These are phyloP conservation scores for Aspergillus aculeatus DNA, from an alignment of 2,329 filamentous ascomycete genomes.

Conservation along the genomic window DNA sequence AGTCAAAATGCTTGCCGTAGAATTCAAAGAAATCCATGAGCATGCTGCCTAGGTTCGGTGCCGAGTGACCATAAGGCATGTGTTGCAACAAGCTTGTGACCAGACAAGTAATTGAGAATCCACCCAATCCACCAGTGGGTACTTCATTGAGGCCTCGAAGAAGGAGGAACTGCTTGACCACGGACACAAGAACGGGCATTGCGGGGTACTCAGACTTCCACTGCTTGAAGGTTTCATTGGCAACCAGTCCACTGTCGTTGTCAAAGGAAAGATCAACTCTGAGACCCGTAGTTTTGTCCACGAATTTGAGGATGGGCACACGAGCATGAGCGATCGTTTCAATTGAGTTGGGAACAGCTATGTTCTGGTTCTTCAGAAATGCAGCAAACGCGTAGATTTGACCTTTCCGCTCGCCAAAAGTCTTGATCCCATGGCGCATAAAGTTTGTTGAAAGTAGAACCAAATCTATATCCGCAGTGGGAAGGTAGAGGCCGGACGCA, in stretches of 20 bases:
- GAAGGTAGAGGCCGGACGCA: conserved; percentile 75
- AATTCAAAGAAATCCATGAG: conserved; percentile 86
- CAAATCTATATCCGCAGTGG: conserved; percentile 88
- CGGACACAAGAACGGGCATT: conserved; percentile 80
- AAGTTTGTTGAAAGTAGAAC: conserved; percentile 70
- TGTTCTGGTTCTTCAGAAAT: conserved; percentile 55
- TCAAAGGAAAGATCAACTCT: conserved; percentile 95
- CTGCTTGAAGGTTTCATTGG: conserved; percentile 72
- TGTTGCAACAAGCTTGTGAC: conserved; percentile 85
- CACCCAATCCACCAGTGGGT: conserved; percentile 84
- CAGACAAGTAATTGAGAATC: conserved; percentile 90
- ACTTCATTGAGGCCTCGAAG: conserved; percentile 93
- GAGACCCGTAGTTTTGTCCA: conserved; percentile 73
- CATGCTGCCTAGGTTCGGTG: conserved; percentile 73
- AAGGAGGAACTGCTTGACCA: conserved; percentile 88
- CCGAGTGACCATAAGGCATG: conserved; percentile 67
- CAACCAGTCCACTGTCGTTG: conserved; percentile 76
- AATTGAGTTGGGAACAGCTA: conserved; percentile 60
- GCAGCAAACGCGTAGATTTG: conserved; percentile 62
- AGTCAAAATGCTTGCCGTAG: conserved; percentile 81
- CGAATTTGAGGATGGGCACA: conserved; percentile 89
- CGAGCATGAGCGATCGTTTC: conserved; percentile 72
- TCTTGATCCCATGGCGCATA: conserved; percentile 52
- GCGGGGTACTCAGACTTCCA: conserved; percentile 81
- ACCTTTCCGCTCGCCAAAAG: conserved; percentile 52